A percentile compares a stretch with the other conserved stretches of the same genome.
These are phyloP conservation scores for Candida sojae DNA, from an alignment of 1,139 yeast genomes.

Conservation along the genomic window DNA sequence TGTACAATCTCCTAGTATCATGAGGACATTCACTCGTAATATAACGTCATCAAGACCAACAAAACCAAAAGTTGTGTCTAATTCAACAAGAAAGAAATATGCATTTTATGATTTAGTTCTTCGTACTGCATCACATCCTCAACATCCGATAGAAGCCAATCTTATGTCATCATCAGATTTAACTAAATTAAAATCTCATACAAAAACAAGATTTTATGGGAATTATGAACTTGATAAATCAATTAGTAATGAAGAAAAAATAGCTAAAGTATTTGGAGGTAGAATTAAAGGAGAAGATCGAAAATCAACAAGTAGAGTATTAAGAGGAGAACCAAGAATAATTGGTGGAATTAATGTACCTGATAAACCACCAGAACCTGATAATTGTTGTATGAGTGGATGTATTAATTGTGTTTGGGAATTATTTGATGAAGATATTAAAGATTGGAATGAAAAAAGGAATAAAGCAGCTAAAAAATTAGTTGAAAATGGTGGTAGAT, in stretches of 20 bases:
- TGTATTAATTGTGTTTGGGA: constrained; percentile 98
- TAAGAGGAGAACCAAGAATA: constrained; percentile 38
- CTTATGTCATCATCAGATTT: constrained; percentile 26
- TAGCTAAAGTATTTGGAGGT: constrained; percentile 57
- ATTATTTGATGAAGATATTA: constrained; percentile 79
- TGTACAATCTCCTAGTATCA: no score
- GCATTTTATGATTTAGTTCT: constrained; percentile 41
- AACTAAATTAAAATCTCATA: constrained; percentile 19
- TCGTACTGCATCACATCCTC: constrained; percentile 35
- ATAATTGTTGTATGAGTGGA: constrained; percentile 97
- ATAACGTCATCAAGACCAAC: constrained; percentile 9
- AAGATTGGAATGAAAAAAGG: constrained; percentile 72
- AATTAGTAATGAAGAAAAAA: constrained; percentile 49
- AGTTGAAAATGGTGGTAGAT: constrained; percentile 49
- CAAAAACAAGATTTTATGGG: constrained; percentile 46
- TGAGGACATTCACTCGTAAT: neutral
- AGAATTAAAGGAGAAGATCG: constrained; percentile 57
- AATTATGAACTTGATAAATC: constrained; percentile 34
- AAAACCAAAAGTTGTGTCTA: constrained; percentile 3
- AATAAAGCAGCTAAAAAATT: constrained; percentile 61
- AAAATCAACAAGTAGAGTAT: constrained; percentile 49
- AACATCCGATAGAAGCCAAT: constrained; percentile 32
- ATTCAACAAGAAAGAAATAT: constrained; percentile 18
- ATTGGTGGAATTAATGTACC: constrained; percentile 83
- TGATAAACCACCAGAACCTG: constrained; percentile 81